Percentiles rank a stretch among this genome's conserved stretches.
These are phyloP conservation scores for Botrytis fabae DNA, from an alignment of 2,329 filamentous ascomycete genomes.

Conservation along the genomic window DNA sequence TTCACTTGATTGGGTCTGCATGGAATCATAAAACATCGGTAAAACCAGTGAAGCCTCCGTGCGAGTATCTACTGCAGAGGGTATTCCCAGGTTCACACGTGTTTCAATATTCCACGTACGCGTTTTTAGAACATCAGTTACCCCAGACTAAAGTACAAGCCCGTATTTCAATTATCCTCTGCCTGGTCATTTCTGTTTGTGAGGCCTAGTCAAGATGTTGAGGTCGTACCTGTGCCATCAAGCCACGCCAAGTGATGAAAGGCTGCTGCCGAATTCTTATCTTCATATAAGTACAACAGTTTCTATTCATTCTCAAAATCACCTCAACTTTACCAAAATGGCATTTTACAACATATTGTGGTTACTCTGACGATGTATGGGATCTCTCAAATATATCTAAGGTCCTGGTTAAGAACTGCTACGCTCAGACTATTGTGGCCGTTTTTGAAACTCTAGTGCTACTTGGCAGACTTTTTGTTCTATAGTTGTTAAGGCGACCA, in stretches of 20 bases:
- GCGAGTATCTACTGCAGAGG: background rate
- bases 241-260: background rate
- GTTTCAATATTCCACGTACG: background rate
- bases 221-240: background rate
- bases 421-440: conserved; percentile 1
- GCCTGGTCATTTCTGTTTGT: background rate
- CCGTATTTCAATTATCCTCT: background rate
- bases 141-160: background rate
- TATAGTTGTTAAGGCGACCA: background rate
- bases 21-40: conserved; percentile 4
- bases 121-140: background rate
- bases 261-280: background rate
- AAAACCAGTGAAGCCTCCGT: background rate
- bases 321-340: background rate
- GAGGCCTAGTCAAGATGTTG: background rate
- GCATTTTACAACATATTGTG: background rate
- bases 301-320: background rate
- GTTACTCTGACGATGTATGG: background rate
- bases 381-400: background rate
- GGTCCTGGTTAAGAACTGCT: background rate
- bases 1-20: background rate
- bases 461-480: background rate
- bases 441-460: conserved; percentile 1
- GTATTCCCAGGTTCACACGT: background rate
- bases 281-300: background rate